Percentiles rank a stretch among this genome's conserved stretches.
Conservation (phyloP, 106 monocot species). For the Amphibolis antarctica region DNA sequence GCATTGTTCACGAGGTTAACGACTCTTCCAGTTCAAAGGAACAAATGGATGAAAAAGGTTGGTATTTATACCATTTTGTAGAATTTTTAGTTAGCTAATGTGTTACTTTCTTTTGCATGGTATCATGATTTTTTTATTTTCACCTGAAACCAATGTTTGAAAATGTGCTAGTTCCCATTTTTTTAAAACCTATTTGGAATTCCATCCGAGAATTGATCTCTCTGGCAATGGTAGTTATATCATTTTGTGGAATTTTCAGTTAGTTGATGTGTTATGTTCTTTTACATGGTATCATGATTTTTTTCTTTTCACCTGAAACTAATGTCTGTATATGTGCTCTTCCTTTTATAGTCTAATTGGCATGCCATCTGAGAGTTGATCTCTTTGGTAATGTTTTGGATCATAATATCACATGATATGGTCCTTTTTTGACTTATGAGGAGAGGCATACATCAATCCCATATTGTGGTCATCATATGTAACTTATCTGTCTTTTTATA, state of each 20-base stretch:
- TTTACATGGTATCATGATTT: neutral
- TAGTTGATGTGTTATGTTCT: neutral
- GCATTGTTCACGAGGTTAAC: conserved; percentile 5
- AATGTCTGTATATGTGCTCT: neutral
- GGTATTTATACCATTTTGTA: neutral
- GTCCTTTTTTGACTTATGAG: neutral
- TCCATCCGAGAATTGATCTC: neutral
- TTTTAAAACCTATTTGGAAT: neutral
- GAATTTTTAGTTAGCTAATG: neutral
- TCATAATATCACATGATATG: neutral
- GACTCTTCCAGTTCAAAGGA: conserved; percentile 11
- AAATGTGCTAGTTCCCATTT: neutral
- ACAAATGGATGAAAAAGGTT: conserved; percentile 32
- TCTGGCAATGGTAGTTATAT: neutral
- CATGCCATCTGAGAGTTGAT: neutral
- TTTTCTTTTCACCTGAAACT: neutral
- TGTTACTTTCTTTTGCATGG: neutral
- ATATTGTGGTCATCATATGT: no score
- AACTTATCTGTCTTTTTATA: no score
- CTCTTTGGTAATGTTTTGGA: neutral
- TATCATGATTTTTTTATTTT: neutral
- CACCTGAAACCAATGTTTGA: neutral
- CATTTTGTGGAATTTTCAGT: neutral
- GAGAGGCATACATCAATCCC: no score
- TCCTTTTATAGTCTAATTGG: neutral